These are phyloP conservation scores for Cydonia oblonga DNA, from an alignment of 331 rosid genomes.

Conservation along the genomic window DNA sequence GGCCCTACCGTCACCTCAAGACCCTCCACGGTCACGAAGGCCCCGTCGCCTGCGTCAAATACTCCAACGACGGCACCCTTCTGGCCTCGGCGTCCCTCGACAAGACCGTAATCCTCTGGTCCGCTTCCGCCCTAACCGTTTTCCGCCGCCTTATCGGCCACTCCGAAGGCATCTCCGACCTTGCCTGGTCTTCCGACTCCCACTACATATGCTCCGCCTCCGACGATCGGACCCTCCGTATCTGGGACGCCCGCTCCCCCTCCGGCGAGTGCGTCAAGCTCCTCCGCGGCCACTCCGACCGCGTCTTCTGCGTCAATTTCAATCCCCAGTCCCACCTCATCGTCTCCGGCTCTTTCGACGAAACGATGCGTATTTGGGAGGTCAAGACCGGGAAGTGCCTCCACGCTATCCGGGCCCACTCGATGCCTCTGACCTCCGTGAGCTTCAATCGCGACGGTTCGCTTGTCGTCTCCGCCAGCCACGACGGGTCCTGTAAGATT, in stretches of 20 bases:
- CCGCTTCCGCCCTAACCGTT: conserved; percentile 41
- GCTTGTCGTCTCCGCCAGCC: conserved; percentile 77
- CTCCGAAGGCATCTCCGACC: conserved; percentile 69
- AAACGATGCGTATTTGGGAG: conserved; percentile 79
- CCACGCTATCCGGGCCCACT: conserved; percentile 48
- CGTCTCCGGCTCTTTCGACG: conserved; percentile 87
- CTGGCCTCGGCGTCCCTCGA: conserved; percentile 79
- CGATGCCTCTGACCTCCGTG: conserved; percentile 78
- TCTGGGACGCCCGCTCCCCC: conserved; percentile 68
- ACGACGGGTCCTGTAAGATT: conserved; percentile 83
- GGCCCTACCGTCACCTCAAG: conserved; percentile 62
- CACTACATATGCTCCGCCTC: too few relatives aligned
- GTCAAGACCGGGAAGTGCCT: conserved; percentile 77
- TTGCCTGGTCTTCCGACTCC: conserved; percentile 61
- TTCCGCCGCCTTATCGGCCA: conserved; percentile 71
- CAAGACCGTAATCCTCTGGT: conserved; percentile 73
- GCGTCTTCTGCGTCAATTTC: conserved; percentile 82
- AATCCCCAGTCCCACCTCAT: conserved; percentile 65
- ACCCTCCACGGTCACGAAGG: conserved; percentile 31
- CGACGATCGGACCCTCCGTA: conserved; percentile 78
- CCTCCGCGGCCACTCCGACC: conserved; percentile 62
- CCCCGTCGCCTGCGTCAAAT: conserved; percentile 69
- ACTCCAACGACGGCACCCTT: conserved; percentile 70
- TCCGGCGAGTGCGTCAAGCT: conserved; percentile 64
- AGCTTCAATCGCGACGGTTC: conserved; percentile 85